Percentiles rank a stretch among this genome's conserved stretches.
These are phyloP conservation scores for Oldenlandia corymbosa DNA, from an alignment of 257 asterid genomes.

Conservation along the genomic window DNA sequence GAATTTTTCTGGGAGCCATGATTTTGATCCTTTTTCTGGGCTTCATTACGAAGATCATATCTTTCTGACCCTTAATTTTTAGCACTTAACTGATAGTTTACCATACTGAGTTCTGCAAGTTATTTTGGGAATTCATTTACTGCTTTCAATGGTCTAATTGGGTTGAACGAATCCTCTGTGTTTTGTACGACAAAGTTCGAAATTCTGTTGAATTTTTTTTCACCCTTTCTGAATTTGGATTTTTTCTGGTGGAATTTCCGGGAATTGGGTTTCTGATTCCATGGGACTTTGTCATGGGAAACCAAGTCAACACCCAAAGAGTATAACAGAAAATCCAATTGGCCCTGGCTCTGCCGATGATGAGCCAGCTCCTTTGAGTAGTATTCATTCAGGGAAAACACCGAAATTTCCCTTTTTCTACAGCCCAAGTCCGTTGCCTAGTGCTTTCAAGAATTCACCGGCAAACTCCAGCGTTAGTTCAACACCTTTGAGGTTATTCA, in stretches of 20 bases:
- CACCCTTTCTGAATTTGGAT: conserved; percentile 8
- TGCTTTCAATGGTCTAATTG: conserved; percentile 21
- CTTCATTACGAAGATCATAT: conserved; percentile 18
- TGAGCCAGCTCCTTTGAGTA: conserved; percentile 39
- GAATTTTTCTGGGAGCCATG: conserved; percentile 34
- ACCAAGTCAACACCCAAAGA: conserved; percentile 59
- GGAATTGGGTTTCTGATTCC: conserved; percentile 37
- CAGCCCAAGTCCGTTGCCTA: conserved; percentile 84
- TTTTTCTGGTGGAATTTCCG: conserved; percentile 13
- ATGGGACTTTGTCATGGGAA: conserved; percentile 98
- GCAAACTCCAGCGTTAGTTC: conserved; percentile 71
- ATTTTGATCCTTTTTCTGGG: conserved; percentile 20
- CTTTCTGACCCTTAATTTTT: conserved; percentile 8
- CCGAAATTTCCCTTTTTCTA: conserved; percentile 85
- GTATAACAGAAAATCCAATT: conserved; percentile 43
- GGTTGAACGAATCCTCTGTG: not conserved
- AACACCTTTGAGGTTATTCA: conserved; percentile 76
- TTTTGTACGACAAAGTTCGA: not conserved
- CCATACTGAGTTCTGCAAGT: not conserved
- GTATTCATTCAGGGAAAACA: conserved; percentile 66
- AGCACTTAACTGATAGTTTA: not conserved
- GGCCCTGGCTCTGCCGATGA: conserved; percentile 47
- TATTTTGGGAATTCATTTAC: not conserved
- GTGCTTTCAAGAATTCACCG: conserved; percentile 82
- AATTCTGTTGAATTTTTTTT: too few relatives aligned